phyloP scores from a whole-genome alignment of 2,329 filamentous ascomycete genomes.

The Botryotinia calthae region DNA sequence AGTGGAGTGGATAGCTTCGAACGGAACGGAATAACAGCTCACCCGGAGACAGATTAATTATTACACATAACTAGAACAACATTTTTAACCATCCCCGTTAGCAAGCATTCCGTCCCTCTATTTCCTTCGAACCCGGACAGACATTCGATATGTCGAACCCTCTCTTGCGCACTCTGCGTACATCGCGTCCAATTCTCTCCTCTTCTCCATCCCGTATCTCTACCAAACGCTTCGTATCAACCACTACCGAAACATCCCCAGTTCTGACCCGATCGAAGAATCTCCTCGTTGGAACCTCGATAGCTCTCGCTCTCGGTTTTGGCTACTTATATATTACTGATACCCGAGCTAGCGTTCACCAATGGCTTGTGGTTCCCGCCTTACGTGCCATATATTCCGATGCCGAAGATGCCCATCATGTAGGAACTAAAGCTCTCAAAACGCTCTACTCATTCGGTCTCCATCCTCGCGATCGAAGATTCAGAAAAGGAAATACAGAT shows the following conservation, averaged over 20 bases:
- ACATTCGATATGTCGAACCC: conserved; percentile 19
- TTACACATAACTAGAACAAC: not conserved
- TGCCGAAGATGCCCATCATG: conserved; percentile 89
- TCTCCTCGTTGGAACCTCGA: conserved; percentile 51
- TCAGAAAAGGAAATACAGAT: conserved; percentile 27
- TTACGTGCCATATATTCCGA: conserved; percentile 68
- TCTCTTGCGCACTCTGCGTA: conserved; percentile 17
- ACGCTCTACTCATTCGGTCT: conserved; percentile 70
- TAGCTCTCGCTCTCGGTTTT: conserved; percentile 47
- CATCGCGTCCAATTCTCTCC: not conserved
- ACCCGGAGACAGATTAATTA: not conserved
- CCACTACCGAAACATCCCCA: conserved; percentile 37
- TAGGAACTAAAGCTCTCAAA: conserved; percentile 69
- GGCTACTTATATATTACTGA: conserved; percentile 71
- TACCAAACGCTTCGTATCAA: conserved; percentile 27
- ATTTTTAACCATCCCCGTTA: not conserved
- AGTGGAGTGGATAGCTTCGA: not conserved
- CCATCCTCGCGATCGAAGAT: conserved; percentile 72
- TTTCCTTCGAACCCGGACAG: not conserved
- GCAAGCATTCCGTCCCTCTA: not conserved
- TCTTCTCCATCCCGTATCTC: conserved; percentile 17
- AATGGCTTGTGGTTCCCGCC: conserved; percentile 63
- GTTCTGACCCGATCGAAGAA: conserved; percentile 47
- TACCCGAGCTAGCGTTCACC: conserved; percentile 68
- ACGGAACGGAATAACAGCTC: not conserved